phyloP scores from a whole-genome alignment of 2,329 filamentous ascomycete species.

The Mycocentrospora acerina region DNA sequence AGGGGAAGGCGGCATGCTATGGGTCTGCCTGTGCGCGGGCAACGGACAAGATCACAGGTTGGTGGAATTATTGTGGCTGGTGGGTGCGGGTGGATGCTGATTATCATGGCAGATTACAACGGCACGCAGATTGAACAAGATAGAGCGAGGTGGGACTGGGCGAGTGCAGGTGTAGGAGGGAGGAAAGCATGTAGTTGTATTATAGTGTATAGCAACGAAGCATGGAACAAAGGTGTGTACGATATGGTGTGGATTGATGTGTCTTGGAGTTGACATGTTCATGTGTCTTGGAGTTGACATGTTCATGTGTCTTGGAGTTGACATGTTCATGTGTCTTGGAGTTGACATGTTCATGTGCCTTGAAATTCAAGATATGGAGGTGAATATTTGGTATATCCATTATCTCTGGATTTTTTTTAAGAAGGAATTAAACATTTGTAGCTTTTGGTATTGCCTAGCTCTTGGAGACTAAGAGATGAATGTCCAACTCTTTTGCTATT shows the following conservation, averaged over 20 bases:
- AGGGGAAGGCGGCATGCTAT: conserved; percentile 89
- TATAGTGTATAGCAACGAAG: conserved; percentile 26
- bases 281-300: background rate
- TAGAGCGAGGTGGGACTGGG: conserved; percentile 53
- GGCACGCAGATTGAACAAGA: conserved; percentile 59
- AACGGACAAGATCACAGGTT: conserved; percentile 79
- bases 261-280: background rate
- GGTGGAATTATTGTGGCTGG: conserved; percentile 13
- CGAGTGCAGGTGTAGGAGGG: conserved; percentile 29
- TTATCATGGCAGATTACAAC: conserved; percentile 53
- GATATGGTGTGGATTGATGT: background rate
- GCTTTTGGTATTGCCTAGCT: no score
- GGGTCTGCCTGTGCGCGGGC: conserved; percentile 86
- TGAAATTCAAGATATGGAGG: no score
- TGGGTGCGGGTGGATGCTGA: conserved; percentile 11
- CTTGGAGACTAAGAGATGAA: no score
- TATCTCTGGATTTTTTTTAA: no score
- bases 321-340: background rate
- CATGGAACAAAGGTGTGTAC: conserved; percentile 14
- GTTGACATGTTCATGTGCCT: background rate
- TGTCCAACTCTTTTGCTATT: no score
- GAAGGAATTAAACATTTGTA: no score
- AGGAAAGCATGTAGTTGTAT: conserved; percentile 19
- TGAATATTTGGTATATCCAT: no score
- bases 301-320: background rate